These are phyloP conservation scores for Wickerhamiella australiensis DNA, from an alignment of 805 yeast genomes.

Conservation along the genomic window DNA sequence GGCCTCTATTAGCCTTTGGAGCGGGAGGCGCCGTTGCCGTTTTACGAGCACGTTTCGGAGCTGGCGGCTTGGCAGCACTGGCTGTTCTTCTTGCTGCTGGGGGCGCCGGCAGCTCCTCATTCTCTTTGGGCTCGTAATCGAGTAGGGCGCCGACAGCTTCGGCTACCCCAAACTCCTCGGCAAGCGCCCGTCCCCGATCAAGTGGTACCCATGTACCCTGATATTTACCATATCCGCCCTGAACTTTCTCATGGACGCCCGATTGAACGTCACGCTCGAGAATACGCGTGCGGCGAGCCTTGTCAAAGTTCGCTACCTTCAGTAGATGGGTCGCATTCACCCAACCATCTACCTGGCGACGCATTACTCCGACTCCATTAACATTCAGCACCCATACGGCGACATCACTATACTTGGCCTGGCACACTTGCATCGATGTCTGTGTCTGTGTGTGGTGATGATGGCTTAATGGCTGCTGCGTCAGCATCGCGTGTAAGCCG, in stretches of 20 bases:
- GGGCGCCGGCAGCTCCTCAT: constrained; percentile 41
- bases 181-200: constrained; percentile 56
- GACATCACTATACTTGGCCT: constrained; percentile 36
- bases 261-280: constrained; percentile 87
- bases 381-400: constrained; percentile 43
- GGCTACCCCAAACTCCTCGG: constrained; percentile 51
- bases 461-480: not conserved
- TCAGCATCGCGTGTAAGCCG: constrained; percentile 4
- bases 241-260: constrained; percentile 83
- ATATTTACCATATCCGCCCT: constrained; percentile 94
- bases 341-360: constrained; percentile 87
- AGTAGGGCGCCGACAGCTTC: constrained; percentile 54
- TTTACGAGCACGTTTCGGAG: constrained; percentile 19
- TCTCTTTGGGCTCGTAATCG: constrained; percentile 43
- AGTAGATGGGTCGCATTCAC: constrained; percentile 92
- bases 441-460: not conserved
- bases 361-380: constrained; percentile 69
- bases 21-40: constrained; percentile 12
- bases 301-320: constrained; percentile 87
- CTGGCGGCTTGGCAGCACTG: constrained; percentile 17
- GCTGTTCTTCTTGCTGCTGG: constrained; percentile 34
- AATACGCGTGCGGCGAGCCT: constrained; percentile 85
- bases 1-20: not conserved
- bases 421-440: constrained; percentile 26
- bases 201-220: constrained; percentile 91